Percentiles rank a stretch among this genome's conserved stretches.
Conservation (phyloP, 1,139 yeast species). For the Lodderomyces pseudojiufengensis region DNA sequence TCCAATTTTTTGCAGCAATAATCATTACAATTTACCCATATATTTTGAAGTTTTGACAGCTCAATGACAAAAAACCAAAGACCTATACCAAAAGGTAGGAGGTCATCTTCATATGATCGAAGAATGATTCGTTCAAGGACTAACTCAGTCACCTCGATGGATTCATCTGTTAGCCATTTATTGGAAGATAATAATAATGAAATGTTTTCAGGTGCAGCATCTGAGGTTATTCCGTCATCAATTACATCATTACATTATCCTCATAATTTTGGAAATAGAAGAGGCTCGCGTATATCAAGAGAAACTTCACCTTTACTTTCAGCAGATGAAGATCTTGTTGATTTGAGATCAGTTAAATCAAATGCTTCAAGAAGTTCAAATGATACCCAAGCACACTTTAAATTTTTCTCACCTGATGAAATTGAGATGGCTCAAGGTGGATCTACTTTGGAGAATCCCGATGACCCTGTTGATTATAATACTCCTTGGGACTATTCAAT, state of each 20-base stretch:
- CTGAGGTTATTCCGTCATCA: slow-evolving; percentile 86
- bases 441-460: slow-evolving; percentile 65
- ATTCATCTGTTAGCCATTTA: slow-evolving; percentile 26
- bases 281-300: slow-evolving; percentile 24
- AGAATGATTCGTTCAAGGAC: slow-evolving; percentile 26
- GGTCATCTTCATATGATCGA: slow-evolving; percentile 30
- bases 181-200: slow-evolving; percentile 57
- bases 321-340: slow-evolving; percentile 23
- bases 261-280: slow-evolving; percentile 41
- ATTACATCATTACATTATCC: slow-evolving; percentile 83
- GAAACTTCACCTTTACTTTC: slow-evolving; percentile 40
- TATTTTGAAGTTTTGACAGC: too few relatives aligned
- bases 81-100: slow-evolving; percentile 11
- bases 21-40: too few relatives aligned
- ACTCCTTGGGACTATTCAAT: slow-evolving; percentile 62
- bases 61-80: slow-evolving; percentile 5
- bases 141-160: slow-evolving; percentile 41
- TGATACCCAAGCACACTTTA: slow-evolving; percentile 49
- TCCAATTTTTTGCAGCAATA: too few relatives aligned
- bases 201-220: slow-evolving; percentile 86
- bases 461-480: slow-evolving; percentile 56
- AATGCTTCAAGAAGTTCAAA: slow-evolving; percentile 26
- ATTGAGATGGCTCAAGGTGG: slow-evolving; percentile 86
- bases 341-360: slow-evolving; percentile 27
- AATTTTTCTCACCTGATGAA: slow-evolving; percentile 79